Percentiles rank a stretch among this genome's conserved stretches.
Conservation (phyloP, 2,329 filamentous ascomycete genomes). For the Botryotinia convoluta region DNA sequence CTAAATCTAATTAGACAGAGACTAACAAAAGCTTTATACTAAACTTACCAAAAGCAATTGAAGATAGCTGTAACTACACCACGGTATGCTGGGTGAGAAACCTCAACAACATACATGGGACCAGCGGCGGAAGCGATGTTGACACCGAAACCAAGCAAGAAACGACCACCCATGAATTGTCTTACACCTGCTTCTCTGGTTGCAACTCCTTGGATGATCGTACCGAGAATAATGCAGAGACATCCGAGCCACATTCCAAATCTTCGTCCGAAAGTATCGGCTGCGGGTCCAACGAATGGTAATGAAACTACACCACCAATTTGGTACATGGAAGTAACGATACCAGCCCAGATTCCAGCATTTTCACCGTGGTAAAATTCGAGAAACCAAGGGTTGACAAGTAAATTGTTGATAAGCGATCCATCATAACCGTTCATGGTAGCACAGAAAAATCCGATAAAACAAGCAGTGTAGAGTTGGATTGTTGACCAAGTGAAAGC, state of each 20-base stretch:
- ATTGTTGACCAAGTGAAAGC: slow-evolving; percentile 43
- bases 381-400: slow-evolving; percentile 44
- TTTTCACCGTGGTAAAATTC: slow-evolving; percentile 43
- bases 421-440: slow-evolving; percentile 55
- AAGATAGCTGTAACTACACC: slow-evolving; percentile 40
- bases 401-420: slow-evolving; percentile 49
- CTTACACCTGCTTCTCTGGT: slow-evolving; percentile 37
- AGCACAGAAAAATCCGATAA: slow-evolving; percentile 50
- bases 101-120: slow-evolving; percentile 49
- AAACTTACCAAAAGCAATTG: slow-evolving; percentile 14
- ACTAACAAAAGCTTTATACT: neutral
- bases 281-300: slow-evolving; percentile 47
- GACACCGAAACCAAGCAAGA: slow-evolving; percentile 58
- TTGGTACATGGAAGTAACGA: slow-evolving; percentile 52
- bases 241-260: slow-evolving; percentile 48
- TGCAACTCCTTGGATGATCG: slow-evolving; percentile 45
- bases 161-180: slow-evolving; percentile 55
- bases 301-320: slow-evolving; percentile 49
- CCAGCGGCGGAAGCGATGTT: slow-evolving; percentile 47
- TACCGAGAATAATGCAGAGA: slow-evolving; percentile 46
- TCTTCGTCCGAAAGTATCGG: slow-evolving; percentile 49
- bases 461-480: slow-evolving; percentile 46
- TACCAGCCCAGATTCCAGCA: slow-evolving; percentile 48
- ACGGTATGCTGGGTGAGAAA: slow-evolving; percentile 47
- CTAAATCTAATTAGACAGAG: slow-evolving; percentile 31